Evolutionary conservation across 129 eudicot species (phyloP).

Genomic region (Pittosporum tobira): DNA sequence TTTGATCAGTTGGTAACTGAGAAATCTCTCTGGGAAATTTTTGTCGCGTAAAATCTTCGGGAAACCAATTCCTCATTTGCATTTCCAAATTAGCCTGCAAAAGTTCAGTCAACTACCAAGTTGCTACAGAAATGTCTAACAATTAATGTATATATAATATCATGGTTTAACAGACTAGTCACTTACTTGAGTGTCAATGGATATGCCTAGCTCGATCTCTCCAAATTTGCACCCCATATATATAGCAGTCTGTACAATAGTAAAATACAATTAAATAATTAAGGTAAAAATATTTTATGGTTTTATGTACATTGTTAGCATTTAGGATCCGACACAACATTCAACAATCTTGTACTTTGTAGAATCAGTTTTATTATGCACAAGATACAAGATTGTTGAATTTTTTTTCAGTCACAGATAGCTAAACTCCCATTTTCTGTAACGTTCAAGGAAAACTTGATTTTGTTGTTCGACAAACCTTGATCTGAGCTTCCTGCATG

Average conservation of each 20-base stretch:
- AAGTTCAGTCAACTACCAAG: not conserved
- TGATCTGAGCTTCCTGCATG: constrained; percentile 77
- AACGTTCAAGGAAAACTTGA: not conserved
- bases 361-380: no score
- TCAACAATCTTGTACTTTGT: no score
- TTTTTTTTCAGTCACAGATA: no score
- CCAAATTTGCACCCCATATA: constrained; percentile 75
- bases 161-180: no score
- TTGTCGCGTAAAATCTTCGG: constrained; percentile 35
- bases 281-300: not conserved
- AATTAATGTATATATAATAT: not conserved
- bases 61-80: constrained; percentile 44
- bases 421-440: no score
- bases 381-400: no score
- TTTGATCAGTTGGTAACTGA: constrained; percentile 28
- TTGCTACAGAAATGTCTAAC: not conserved
- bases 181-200: constrained; percentile 45
- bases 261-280: not conserved
- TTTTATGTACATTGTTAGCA: not conserved
- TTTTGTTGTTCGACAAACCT: constrained; percentile 33
- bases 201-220: constrained; percentile 76
- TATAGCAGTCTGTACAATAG: constrained; percentile 42
- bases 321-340: no score
- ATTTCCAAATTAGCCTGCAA: constrained; percentile 47
- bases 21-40: constrained; percentile 14